Percentiles rank a stretch among this genome's conserved stretches.
Evolutionary conservation across 108 stramenopile species (phyloP).

Genomic region (Chaetoceros tenuissimus): DNA sequence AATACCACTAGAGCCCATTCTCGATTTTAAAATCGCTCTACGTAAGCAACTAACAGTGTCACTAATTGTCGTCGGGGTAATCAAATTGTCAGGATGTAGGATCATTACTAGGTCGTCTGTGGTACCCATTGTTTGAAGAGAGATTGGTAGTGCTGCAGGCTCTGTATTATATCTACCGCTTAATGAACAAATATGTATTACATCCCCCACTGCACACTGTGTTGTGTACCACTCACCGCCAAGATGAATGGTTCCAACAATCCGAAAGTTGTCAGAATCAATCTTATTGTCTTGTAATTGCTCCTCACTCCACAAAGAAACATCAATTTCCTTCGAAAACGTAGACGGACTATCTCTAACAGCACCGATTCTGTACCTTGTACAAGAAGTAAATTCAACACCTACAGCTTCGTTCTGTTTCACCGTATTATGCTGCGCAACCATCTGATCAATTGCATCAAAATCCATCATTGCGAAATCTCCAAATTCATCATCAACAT

Average conservation of each 20-base stretch:
- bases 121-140: slow-evolving; percentile 50
- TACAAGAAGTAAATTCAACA: slow-evolving; percentile 37
- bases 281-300: neutral
- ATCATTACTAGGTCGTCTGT: slow-evolving; percentile 66
- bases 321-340: slow-evolving; percentile 45
- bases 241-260: slow-evolving; percentile 55
- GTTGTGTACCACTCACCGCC: slow-evolving; percentile 78
- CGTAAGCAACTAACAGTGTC: slow-evolving; percentile 69
- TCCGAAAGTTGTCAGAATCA: neutral
- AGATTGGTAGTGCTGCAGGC: slow-evolving; percentile 54
- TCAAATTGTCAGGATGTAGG: slow-evolving; percentile 73
- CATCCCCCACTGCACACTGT: slow-evolving; percentile 39
- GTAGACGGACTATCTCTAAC: slow-evolving; percentile 38
- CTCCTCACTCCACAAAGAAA: slow-evolving; percentile 38
- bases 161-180: slow-evolving; percentile 59
- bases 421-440: slow-evolving; percentile 6
- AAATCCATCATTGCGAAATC: slow-evolving; percentile 13
- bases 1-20: slow-evolving; percentile 65
- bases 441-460: slow-evolving; percentile 11
- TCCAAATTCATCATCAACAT: slow-evolving; percentile 28
- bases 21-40: slow-evolving; percentile 55
- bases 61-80: slow-evolving; percentile 67
- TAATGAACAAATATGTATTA: slow-evolving; percentile 70
- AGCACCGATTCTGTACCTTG: slow-evolving; percentile 52
- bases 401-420: neutral